phyloP scores from a whole-genome alignment of 2,329 filamentous ascomycete genomes.

The Anthostomella pinea region DNA sequence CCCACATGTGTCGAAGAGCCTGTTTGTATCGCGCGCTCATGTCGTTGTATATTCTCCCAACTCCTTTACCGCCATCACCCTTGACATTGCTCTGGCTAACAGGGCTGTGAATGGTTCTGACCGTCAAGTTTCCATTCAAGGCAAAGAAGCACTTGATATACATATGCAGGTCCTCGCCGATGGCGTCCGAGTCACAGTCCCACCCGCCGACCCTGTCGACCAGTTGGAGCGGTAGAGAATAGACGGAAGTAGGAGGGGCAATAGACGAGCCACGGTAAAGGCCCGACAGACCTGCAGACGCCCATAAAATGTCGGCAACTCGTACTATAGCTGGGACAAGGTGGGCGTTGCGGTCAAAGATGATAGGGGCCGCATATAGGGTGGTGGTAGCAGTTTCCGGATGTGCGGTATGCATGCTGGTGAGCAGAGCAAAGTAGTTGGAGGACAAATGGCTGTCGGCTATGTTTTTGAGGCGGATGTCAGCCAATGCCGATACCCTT shows the following conservation, averaged over 20 bases:
- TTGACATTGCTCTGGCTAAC: constrained; percentile 72
- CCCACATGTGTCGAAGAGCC: constrained; percentile 74
- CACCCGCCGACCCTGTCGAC: constrained; percentile 69
- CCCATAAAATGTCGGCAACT: constrained; percentile 71
- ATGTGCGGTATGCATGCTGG: constrained; percentile 58
- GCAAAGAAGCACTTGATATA: constrained; percentile 76
- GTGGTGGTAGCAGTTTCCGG: constrained; percentile 61
- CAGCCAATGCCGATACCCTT: constrained; percentile 16
- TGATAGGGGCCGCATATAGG: constrained; percentile 66
- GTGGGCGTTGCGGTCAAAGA: constrained; percentile 73
- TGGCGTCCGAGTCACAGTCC: constrained; percentile 68
- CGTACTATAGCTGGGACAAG: constrained; percentile 65
- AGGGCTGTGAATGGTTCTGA: constrained; percentile 62
- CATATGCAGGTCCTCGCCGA: constrained; percentile 76
- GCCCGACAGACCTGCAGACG: constrained; percentile 66
- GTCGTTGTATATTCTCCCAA: constrained; percentile 54
- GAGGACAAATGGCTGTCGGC: constrained; percentile 69
- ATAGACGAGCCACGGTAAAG: constrained; percentile 62
- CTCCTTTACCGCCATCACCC: constrained; percentile 53
- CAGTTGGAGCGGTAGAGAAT: constrained; percentile 65
- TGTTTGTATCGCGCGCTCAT: constrained; percentile 67
- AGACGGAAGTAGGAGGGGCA: constrained; percentile 70
- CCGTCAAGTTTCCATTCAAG: constrained; percentile 65
- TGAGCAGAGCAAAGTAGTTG: constrained; percentile 65
- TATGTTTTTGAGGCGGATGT: constrained; percentile 33